Base-by-base conservation (phyloP, 148 eudicot species). In the Camellia granthamiana region DNA sequence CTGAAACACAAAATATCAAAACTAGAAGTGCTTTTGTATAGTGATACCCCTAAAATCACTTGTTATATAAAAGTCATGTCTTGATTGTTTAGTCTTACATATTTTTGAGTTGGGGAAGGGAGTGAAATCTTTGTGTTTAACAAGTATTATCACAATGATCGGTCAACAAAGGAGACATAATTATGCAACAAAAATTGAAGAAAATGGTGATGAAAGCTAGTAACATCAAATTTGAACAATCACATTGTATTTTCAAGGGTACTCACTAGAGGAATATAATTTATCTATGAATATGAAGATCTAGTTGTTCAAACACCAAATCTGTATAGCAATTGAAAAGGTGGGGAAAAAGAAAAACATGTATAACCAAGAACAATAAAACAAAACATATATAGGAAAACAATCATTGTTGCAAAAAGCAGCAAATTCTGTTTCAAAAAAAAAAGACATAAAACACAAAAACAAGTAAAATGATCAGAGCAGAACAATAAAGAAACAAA, bases 311-410 rank as follows among this genome's bases (percentile, higher is more conserved):
- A 30, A 30, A 30, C 38, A 30, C 42, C 23, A 15, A 4, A 65
- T 65, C 69, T 14, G 30, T 38, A 23, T 10, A 23, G 69, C 44
- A 23, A 38, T 11, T 38, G 15, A 67, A 67, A 44, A 0, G 3
- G 38, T 30, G 38, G 38, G 46, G 18, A 12, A 12, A 21, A 38
- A 38, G 0, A 38, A 12, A 55, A 9, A 14, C 46, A 7, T 47
- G 41, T 19, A 47, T 64, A 71, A 47, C 21, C 79, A 30, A 77
- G 58, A 64, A 77, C 60, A 77, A 47, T 9, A 44, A 77, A 77
- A n/a, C 52, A 76, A 74, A 23, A 62, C 6, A 23, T 2, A 12
- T 30, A 30, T 30, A 13, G 30, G 38, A 76, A 60, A 43, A 60
- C 23, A 76, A 61, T 43, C n/a, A 18, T 60, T 19, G 6, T 47